These are phyloP conservation scores for Paralagenidium karlingii DNA, from an alignment of 352 stramenopile species.

Conservation along the genomic window DNA sequence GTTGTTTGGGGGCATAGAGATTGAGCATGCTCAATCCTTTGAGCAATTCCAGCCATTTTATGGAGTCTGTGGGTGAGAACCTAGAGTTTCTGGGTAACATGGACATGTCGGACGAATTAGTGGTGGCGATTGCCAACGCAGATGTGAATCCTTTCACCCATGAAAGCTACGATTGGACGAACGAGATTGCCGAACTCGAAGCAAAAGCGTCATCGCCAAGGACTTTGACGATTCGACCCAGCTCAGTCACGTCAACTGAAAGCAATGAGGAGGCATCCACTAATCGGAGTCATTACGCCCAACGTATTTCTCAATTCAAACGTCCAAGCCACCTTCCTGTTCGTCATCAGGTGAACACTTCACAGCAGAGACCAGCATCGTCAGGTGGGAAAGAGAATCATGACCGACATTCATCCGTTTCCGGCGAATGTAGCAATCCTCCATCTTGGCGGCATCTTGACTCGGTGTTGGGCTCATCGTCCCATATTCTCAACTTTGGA, in stretches of 20 bases:
- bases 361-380: background rate
- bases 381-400: background rate
- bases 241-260: background rate
- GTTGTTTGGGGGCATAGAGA: conserved; percentile 28
- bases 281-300: background rate
- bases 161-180: conserved; percentile 60
- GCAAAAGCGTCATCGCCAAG: background rate
- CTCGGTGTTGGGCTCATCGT: conserved; percentile 41
- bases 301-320: conserved; percentile 7
- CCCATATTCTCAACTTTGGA: conserved; percentile 66
- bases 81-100: conserved; percentile 60
- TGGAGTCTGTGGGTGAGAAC: conserved; percentile 32
- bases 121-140: conserved; percentile 36
- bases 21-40: conserved; percentile 70
- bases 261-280: background rate
- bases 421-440: no score
- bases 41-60: conserved; percentile 32
- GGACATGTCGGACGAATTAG: conserved; percentile 35
- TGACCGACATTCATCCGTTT: background rate
- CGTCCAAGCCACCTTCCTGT: conserved; percentile 21
- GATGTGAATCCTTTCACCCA: conserved; percentile 53
- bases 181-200: background rate
- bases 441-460: conserved; percentile 57
- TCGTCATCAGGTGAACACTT: background rate
- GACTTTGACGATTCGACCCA: background rate